phyloP scores from a whole-genome alignment of 176 grass and related monocot species.

The Avena sativa region DNA sequence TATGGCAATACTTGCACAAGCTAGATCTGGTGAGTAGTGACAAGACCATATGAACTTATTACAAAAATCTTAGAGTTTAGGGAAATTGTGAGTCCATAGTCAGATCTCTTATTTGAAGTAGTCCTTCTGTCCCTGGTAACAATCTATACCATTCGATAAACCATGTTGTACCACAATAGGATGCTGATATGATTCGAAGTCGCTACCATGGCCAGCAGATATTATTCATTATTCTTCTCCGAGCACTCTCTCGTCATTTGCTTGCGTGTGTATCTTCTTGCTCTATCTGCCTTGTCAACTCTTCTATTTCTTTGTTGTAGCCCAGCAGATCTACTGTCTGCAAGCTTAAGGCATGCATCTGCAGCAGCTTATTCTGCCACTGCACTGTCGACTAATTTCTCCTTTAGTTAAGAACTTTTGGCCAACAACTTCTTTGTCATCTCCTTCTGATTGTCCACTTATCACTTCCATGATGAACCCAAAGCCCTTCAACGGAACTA shows the following conservation, averaged over 20 bases:
- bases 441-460: conserved; percentile 43
- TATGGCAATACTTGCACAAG: background rate
- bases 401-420: conserved; percentile 44
- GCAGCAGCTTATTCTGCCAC: conserved; percentile 76
- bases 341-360: conserved; percentile 71
- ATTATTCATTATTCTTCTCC: conserved; percentile 47
- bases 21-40: background rate
- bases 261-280: conserved; percentile 47
- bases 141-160: conserved; percentile 49
- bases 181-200: conserved; percentile 48
- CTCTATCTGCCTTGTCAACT: conserved; percentile 71
- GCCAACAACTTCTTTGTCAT: too few species aligned
- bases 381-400: conserved; percentile 62
- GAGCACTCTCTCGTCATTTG: conserved; percentile 35
- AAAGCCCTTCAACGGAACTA: conserved; percentile 33
- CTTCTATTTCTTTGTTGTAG: conserved; percentile 70
- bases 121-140: conserved; percentile 64
- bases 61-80: background rate
- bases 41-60: background rate
- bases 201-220: conserved; percentile 73
- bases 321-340: conserved; percentile 63
- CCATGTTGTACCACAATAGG: conserved; percentile 42
- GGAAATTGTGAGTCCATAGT: conserved; percentile 1
- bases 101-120: conserved; percentile 51
- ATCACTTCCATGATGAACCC: conserved; percentile 74